Conservation (phyloP, 2,329 filamentous ascomycete genomes). For the Colletotrichum theobromicola region DNA sequence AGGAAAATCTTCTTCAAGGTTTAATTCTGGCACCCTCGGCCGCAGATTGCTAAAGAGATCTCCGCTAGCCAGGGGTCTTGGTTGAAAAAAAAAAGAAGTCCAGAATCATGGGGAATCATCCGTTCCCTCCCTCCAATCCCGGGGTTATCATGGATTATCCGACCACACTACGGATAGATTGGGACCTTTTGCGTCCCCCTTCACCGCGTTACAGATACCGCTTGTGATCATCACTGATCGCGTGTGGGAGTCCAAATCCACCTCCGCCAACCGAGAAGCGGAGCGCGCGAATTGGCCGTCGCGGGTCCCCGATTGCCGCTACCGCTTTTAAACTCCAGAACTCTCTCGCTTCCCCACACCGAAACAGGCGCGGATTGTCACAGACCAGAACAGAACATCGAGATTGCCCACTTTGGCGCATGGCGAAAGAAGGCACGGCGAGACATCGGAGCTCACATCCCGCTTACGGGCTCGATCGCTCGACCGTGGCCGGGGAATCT, state of each 20-base stretch:
- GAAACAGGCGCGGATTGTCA: constrained; percentile 11
- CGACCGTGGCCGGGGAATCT: background rate
- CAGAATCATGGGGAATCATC: background rate
- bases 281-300: background rate
- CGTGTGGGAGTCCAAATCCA: background rate
- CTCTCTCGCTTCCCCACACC: background rate
- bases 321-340: background rate
- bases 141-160: background rate
- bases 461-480: background rate
- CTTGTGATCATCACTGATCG: background rate
- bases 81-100: background rate
- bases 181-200: background rate
- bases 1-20: background rate
- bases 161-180: background rate
- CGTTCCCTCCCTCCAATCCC: background rate
- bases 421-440: background rate
- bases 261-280: background rate
- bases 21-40: background rate
- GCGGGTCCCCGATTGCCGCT: background rate
- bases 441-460: constrained; percentile 3
- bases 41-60: background rate
- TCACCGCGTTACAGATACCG: background rate
- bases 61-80: background rate
- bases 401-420: constrained; percentile 10
- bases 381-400: background rate